Evolutionary conservation across 352 stramenopile species (phyloP), one percentile per base, ranked within the genome.

Genomic region (Sclerospora graminicola): DNA sequence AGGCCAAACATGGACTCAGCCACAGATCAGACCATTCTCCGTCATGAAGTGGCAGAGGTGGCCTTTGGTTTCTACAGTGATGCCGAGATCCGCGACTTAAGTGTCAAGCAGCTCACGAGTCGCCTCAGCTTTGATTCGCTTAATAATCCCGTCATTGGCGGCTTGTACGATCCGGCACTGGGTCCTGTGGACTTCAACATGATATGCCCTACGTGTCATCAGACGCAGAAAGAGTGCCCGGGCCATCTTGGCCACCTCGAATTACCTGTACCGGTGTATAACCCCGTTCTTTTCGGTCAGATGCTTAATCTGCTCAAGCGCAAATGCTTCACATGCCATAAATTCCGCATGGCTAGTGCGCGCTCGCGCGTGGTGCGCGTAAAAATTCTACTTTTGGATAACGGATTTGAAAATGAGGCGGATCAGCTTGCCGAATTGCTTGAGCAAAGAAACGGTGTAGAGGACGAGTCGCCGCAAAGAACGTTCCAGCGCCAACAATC

Each of bases 261-360:
- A 77, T 78, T 99, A 29, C 92, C 89, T 44, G 89, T 99, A 24
- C 96, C 96, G 5, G 78, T 99, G 24, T 99, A 99, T 62, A 96
- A 99, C 67, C 96, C 96, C 0, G 74, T 99, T 30, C 76, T 99
- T 14, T 99, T 99, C 51, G 34, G 47, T 1, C 80, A 94, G 27
- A 70, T 99, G 63, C 70, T 98, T 48, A 94, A 88, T 37, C 62
- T 99, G 21, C 75, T 99, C 51, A 92, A 96, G 59, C 80, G 83
- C 63, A 99, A 99, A 63, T 99, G 97, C 83, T 93, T 98, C 42
- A 89, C 80, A 42, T 99, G 97, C 81, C 95, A 99, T 79, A 95
- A 96, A 56, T 97, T 98, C 55, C 79, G 85, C 48, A 56, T 92
- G 18, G 61, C 78, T 7, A 79, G 78, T 35, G 65, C 75, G 19